Evolutionary conservation across 768 basidiomycete species (phyloP).

Genomic region (Suillus subluteus): DNA sequence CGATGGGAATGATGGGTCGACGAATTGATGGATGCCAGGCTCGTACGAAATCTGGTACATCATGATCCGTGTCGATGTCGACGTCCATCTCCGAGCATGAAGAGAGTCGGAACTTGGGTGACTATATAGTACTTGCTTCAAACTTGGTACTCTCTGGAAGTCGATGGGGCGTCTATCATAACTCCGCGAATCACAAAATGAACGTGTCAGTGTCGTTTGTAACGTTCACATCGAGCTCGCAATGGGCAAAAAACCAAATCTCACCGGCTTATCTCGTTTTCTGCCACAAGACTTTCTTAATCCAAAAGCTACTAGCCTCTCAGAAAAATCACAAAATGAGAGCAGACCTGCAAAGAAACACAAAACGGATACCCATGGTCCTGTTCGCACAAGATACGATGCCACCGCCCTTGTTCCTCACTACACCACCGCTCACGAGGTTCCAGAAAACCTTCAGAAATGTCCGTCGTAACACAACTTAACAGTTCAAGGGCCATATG

Average conservation of each 20-base stretch:
- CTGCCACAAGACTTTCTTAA: conserved; percentile 42
- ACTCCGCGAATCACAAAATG: conserved; percentile 7
- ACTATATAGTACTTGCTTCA: not conserved
- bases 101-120: not conserved
- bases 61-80: conserved; percentile 1
- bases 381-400: conserved; percentile 54
- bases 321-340: conserved; percentile 10
- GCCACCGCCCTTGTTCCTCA: conserved; percentile 75
- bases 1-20: conserved; percentile 26
- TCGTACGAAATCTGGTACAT: conserved; percentile 17
- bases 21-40: conserved; percentile 32
- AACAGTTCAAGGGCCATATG: not conserved
- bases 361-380: conserved; percentile 30
- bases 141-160: not conserved
- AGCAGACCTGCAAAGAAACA: conserved; percentile 20
- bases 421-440: conserved; percentile 64
- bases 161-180: not conserved
- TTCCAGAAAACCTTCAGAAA: conserved; percentile 80
- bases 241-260: conserved; percentile 45
- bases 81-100: not conserved
- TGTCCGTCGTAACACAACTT: conserved; percentile 53
- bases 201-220: not conserved
- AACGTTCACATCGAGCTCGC: not conserved
- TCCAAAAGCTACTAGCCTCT: conserved; percentile 7
- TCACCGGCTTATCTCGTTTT: conserved; percentile 50